These are phyloP conservation scores for Sarocladium kiliense DNA, from an alignment of 2,329 filamentous ascomycete species.

Conservation along the genomic window DNA sequence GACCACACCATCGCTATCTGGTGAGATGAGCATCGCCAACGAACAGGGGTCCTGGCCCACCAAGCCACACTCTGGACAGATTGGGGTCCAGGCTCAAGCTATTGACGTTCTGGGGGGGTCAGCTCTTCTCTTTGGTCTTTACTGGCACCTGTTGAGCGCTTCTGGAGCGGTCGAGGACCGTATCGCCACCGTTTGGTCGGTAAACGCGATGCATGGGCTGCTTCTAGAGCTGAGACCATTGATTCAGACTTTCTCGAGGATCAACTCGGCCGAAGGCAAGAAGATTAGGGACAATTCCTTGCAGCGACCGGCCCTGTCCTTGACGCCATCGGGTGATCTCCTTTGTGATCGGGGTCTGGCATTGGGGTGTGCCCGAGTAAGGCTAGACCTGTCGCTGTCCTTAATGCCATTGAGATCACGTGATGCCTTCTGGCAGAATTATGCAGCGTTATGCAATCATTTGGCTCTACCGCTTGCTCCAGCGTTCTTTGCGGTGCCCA, in stretches of 20 bases:
- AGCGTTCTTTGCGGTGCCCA: too few relatives aligned
- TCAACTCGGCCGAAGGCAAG: background rate
- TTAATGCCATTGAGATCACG: background rate
- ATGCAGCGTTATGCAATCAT: background rate
- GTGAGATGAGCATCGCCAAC: conserved; percentile 7
- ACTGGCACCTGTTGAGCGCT: background rate
- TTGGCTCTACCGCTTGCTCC: too few relatives aligned
- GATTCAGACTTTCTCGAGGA: background rate
- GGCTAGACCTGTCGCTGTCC: background rate
- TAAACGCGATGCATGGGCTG: background rate
- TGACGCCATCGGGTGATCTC: background rate
- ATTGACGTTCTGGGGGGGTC: background rate
- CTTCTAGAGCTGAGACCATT: conserved; percentile 1
- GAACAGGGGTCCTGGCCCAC: conserved; percentile 5
- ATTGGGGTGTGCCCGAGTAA: background rate
- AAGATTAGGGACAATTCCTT: background rate
- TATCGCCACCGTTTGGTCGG: background rate
- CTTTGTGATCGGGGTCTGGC: background rate
- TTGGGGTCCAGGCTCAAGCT: background rate
- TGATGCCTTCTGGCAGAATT: background rate
- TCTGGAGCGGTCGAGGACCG: conserved; percentile 4
- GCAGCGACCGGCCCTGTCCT: background rate
- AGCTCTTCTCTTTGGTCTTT: background rate
- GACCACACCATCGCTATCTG: background rate
- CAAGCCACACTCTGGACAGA: background rate